Percentiles rank a stretch among this genome's conserved stretches.
phyloP scores from a whole-genome alignment of 805 yeast genomes.

The Candida pini region DNA sequence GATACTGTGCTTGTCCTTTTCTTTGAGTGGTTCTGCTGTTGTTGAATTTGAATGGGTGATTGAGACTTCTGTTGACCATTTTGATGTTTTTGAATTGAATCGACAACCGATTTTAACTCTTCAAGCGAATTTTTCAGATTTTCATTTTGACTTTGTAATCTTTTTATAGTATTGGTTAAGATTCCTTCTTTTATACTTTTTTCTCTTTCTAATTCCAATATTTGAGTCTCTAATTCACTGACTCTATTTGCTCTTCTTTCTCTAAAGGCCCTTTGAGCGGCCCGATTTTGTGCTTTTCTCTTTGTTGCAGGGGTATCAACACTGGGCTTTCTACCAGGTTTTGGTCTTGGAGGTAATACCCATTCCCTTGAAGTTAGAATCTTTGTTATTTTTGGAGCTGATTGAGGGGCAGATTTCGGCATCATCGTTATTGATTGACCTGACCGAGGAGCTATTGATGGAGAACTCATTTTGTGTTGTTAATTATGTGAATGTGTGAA shows the following conservation, averaged over 20 bases:
- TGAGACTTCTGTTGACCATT: conserved; percentile 1
- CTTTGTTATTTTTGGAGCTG: conserved; percentile 32
- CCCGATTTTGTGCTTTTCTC: conserved; percentile 86
- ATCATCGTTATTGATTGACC: conserved; percentile 14
- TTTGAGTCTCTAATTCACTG: conserved; percentile 66
- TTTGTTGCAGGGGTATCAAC: conserved; percentile 77
- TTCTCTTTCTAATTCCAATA: conserved; percentile 62
- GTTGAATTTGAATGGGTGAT: conserved; percentile 1
- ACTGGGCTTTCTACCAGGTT: conserved; percentile 46
- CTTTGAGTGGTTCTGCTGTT: conserved; percentile 1
- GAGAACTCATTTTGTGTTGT: conserved; percentile 12
- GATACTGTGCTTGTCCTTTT: conserved; percentile 7
- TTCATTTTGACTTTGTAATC: conserved; percentile 40
- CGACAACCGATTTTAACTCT: conserved; percentile 28
- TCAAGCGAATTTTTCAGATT: conserved; percentile 36
- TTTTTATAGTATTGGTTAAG: conserved; percentile 45
- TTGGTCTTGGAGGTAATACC: conserved; percentile 58
- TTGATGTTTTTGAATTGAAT: conserved; percentile 14
- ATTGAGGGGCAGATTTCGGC: conserved; percentile 4
- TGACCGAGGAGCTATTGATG: conserved; percentile 20
- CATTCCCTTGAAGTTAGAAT: conserved; percentile 56
- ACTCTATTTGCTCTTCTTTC: conserved; percentile 82
- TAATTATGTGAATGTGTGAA: neutral
- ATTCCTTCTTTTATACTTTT: conserved; percentile 55
- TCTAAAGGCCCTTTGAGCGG: conserved; percentile 90